Evolutionary conservation across 805 yeast genomes (phyloP), one percentile per base, ranked within the genome.

Genomic region (Metschnikowia borealis): DNA sequence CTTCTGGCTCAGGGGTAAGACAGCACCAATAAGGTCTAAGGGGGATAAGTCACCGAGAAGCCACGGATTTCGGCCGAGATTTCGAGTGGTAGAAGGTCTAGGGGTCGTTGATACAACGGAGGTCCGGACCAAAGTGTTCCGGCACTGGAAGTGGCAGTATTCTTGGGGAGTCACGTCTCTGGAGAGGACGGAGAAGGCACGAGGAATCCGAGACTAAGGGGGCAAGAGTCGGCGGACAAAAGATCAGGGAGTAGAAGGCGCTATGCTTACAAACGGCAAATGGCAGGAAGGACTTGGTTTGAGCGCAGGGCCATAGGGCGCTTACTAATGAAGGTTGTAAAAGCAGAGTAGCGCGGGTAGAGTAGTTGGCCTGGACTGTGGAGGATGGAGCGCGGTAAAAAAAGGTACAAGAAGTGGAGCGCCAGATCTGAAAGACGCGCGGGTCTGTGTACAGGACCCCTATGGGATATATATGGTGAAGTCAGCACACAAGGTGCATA

Each of bases 351-450:
- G 45, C 13, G 31, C 23, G 39, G 47, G 33, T 23, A 21, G 17
- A 34, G 35, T 44, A 18, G 47, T 29, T 15, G 39, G 26, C 14
- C 18, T 32, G 37, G 40, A 35, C 18, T 44, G 39, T 18, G 37
- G 21, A 32, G 42, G 26, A 44, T 13, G 44, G 32, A 8, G 31
- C 44, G 49, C 42, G 52, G 38, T 45, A 38, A 38, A 39, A 29
- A 37, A 38, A 43, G 41, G 52, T 46, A 46, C 42, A 38, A 26
- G 49, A 37, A 23, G 31, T 14, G 41, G 48, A 8, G 36, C 33
- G 47, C 37, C 31, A 29, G 48, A 36, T 37, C 37, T 18, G 42
- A 31, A 31, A n/a, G 5, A 38, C 32, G 36, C 45, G 45, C 18
- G 45, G 38, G 8, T 10, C 5, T 42, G 15, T 4, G 14, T 42